Evolutionary conservation across 78 protist species (phyloP), one percentile per base, ranked within the genome.

Genomic region (Pirum gemmata): DNA sequence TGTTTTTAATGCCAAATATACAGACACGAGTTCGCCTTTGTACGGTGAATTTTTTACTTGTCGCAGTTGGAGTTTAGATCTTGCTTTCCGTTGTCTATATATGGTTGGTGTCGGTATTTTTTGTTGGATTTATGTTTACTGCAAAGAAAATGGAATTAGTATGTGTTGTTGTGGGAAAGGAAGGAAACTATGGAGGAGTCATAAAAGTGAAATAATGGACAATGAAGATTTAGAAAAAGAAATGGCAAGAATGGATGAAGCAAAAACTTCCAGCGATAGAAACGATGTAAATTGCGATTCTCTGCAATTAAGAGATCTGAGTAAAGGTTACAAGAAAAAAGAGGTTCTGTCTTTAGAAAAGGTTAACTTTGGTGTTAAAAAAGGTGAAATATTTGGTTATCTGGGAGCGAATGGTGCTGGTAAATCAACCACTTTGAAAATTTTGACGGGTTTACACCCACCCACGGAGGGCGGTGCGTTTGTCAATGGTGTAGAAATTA

Each of bases 321-420:
- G n/a, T n/a, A n/a, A n/a, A n/a, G n/a, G n/a, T n/a, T n/a, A n/a
- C n/a, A n/a, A n/a, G n/a, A n/a, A n/a, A n/a, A n/a, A n/a, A n/a
- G n/a, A n/a, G n/a, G n/a, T n/a, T n/a, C n/a, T n/a, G n/a, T n/a
- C n/a, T n/a, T n/a, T n/a, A n/a, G n/a, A n/a, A n/a, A n/a, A n/a
- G n/a, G n/a, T n/a, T n/a, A n/a, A n/a, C n/a, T n/a, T n/a, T n/a
- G n/a, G n/a, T n/a, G n/a, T n/a, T n/a, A n/a, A n/a, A n/a, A n/a
- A n/a, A n/a, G n/a, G n/a, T n/a, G n/a, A n/a, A n/a, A n/a, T n/a
- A n/a, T n/a, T n/a, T n/a, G n/a, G n/a, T n/a, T n/a, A n/a, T n/a
- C n/a, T n/a, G n/a, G n/a, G n/a, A n/a, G n/a, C n/a, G n/a, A 95
- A 95, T 79, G 98, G 98, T 37, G 95, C 98, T 0, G 97, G 96